phyloP scores from a whole-genome alignment of 78 protist genomes.

The Protostelium mycophagum region DNA sequence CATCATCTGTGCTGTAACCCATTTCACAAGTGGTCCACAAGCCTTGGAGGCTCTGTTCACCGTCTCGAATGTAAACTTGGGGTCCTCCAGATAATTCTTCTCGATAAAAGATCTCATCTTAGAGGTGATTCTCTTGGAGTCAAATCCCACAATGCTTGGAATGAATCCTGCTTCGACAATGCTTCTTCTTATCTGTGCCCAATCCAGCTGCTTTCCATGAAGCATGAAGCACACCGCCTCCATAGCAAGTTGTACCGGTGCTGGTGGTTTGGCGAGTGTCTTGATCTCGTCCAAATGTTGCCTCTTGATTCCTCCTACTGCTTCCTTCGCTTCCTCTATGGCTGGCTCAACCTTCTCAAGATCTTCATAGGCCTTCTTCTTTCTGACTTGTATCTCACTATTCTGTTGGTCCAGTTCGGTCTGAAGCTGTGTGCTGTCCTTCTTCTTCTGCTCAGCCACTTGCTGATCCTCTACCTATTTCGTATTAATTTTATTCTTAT shows the following conservation, averaged over 20 bases:
- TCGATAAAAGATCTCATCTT: conserved; percentile 26
- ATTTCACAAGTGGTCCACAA: conserved; percentile 94
- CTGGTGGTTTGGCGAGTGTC: conserved; percentile 82
- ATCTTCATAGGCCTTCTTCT: conserved; percentile 57
- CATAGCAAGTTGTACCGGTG: conserved; percentile 70
- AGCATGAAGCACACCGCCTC: conserved; percentile 77
- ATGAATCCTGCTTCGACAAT: conserved; percentile 77
- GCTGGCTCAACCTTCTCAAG: conserved; percentile 85
- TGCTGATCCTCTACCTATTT: conserved; percentile 56
- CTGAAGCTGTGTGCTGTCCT: conserved; percentile 50
- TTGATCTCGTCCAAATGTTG: conserved; percentile 77
- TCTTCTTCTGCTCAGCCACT: conserved; percentile 64
- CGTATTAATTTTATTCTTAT: conserved; percentile 41
- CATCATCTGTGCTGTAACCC: conserved; percentile 82
- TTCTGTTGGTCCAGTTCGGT: conserved; percentile 47
- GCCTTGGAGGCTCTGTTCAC: conserved; percentile 80
- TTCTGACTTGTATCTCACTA: conserved; percentile 29
- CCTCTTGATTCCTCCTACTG: conserved; percentile 75
- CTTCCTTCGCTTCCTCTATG: conserved; percentile 70
- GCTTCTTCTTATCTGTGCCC: conserved; percentile 74
- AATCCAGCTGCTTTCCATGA: conserved; percentile 64
- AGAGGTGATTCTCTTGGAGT: conserved; percentile 52
- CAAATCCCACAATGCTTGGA: conserved; percentile 70
- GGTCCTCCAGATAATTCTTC: conserved; percentile 59
- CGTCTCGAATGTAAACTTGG: conserved; percentile 63